A percentile compares a stretch with the other conserved stretches of the same genome.
Conservation (phyloP, 306 rosid species). For the Prunus mongolica region DNA sequence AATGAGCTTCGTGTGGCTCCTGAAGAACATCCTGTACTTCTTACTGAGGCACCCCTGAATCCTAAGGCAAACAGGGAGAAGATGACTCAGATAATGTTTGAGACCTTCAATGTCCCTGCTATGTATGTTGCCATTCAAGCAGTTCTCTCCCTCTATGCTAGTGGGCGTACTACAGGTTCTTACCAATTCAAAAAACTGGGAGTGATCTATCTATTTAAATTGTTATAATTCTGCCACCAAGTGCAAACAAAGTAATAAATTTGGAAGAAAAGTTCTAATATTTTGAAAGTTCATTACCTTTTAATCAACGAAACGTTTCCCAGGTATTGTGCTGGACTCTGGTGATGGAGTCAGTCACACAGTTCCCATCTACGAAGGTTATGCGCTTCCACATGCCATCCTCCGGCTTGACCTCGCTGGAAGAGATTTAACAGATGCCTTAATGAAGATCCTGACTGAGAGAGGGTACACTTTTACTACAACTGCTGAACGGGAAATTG, state of each 20-base stretch:
- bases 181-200: not conserved
- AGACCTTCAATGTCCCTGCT: constrained; percentile 43
- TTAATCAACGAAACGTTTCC: not conserved
- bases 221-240: not conserved
- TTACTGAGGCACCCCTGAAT: constrained; percentile 42
- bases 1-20: constrained; percentile 44
- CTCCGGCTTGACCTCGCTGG: constrained; percentile 46
- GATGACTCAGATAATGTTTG: constrained; percentile 48
- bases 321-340: constrained; percentile 43
- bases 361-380: constrained; percentile 39
- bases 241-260: not conserved
- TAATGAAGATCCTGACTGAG: constrained; percentile 44
- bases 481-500: constrained; percentile 47
- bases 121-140: constrained; percentile 48
- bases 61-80: constrained; percentile 43
- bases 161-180: constrained; percentile 43
- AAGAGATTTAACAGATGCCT: constrained; percentile 39
- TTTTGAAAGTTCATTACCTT: not conserved
- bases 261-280: not conserved
- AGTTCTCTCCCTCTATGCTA: constrained; percentile 42
- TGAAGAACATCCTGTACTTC: constrained; percentile 40
- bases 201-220: not conserved
- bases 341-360: constrained; percentile 47
- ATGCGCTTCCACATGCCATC: constrained; percentile 40
- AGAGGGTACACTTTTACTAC: constrained; percentile 42